phyloP scores from a whole-genome alignment of 768 basidiomycete species.

The Termitomyces sp. region DNA sequence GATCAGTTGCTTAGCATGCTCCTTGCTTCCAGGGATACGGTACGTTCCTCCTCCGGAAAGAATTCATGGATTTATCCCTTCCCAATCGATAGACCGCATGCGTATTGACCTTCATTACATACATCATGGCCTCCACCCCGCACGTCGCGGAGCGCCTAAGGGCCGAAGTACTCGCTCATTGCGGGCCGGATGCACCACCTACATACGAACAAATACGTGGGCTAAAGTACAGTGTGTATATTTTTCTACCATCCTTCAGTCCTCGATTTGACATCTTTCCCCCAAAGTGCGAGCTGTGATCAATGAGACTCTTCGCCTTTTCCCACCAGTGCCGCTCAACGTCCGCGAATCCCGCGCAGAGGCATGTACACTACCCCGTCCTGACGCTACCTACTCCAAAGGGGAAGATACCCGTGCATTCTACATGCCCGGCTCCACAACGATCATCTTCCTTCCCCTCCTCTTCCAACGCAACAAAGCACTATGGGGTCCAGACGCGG shows the following conservation, averaged over 20 bases:
- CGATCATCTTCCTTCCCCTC: conserved; percentile 54
- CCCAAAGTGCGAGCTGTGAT: conserved; percentile 65
- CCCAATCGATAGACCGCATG: conserved; percentile 51
- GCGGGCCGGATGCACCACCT: conserved; percentile 41
- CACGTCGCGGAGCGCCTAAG: conserved; percentile 47
- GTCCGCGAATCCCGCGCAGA: conserved; percentile 49
- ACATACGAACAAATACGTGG: conserved; percentile 51
- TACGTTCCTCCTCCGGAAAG: conserved; percentile 22
- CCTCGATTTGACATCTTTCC: conserved; percentile 1
- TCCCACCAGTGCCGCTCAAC: conserved; percentile 76
- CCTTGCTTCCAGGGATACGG: conserved; percentile 75
- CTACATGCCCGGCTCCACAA: conserved; percentile 54
- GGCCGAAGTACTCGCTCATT: conserved; percentile 53
- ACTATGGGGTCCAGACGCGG: conserved; percentile 72
- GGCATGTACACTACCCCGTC: conserved; percentile 44
- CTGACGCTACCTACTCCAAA: conserved; percentile 40
- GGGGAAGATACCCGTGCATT: conserved; percentile 31
- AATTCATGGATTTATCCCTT: not conserved
- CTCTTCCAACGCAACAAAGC: conserved; percentile 61
- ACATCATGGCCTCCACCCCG: conserved; percentile 64
- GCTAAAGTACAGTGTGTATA: conserved; percentile 56
- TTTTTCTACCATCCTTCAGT: not conserved
- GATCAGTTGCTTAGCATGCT: conserved; percentile 77
- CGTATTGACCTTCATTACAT: conserved; percentile 62
- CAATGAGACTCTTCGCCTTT: conserved; percentile 73